Percentiles rank a stretch among this genome's conserved stretches.
Conservation (phyloP, 2,329 filamentous ascomycete genomes). For the Blastomyces gilchristii region DNA sequence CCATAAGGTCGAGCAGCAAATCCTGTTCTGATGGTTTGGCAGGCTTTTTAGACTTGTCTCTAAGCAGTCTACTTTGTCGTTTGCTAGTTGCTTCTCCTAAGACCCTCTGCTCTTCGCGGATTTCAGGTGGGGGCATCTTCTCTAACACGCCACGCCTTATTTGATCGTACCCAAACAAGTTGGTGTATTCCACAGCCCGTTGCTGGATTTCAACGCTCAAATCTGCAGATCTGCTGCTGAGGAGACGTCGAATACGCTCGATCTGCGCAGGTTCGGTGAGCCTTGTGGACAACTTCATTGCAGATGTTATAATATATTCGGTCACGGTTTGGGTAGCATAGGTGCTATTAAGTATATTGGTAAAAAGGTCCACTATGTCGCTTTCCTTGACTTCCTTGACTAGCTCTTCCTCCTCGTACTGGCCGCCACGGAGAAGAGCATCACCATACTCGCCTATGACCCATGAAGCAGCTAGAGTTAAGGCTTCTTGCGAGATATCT, state of each 20-base stretch:
- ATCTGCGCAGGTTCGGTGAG: slow-evolving; percentile 75
- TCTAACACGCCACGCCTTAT: slow-evolving; percentile 85
- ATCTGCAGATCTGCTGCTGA: slow-evolving; percentile 70
- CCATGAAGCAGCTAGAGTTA: slow-evolving; percentile 90
- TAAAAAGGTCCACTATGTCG: slow-evolving; percentile 88
- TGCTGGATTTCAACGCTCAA: slow-evolving; percentile 94
- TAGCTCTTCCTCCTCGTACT: slow-evolving; percentile 89
- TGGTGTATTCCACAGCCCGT: slow-evolving; percentile 86
- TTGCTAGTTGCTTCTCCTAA: slow-evolving; percentile 64
- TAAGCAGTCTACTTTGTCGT: slow-evolving; percentile 51
- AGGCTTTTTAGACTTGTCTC: slow-evolving; percentile 63
- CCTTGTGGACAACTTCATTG: slow-evolving; percentile 89
- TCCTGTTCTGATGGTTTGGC: slow-evolving; percentile 84
- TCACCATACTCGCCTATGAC: slow-evolving; percentile 97
- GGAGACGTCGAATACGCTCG: slow-evolving; percentile 68
- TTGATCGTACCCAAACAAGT: slow-evolving; percentile 82
- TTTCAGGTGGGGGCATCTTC: slow-evolving; percentile 95
- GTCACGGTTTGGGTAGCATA: slow-evolving; percentile 85
- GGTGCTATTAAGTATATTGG: slow-evolving; percentile 83
- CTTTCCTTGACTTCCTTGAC: slow-evolving; percentile 73
- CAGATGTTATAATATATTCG: slow-evolving; percentile 89
- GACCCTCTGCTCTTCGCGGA: slow-evolving; percentile 87
- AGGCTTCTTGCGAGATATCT: slow-evolving; percentile 92
- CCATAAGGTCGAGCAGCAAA: slow-evolving; percentile 85
- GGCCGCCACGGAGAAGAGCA: slow-evolving; percentile 72